Evolutionary conservation across 305 asterid genomes (phyloP), one percentile per base, ranked within the genome.

Genomic region (Fraxinus dipetala): DNA sequence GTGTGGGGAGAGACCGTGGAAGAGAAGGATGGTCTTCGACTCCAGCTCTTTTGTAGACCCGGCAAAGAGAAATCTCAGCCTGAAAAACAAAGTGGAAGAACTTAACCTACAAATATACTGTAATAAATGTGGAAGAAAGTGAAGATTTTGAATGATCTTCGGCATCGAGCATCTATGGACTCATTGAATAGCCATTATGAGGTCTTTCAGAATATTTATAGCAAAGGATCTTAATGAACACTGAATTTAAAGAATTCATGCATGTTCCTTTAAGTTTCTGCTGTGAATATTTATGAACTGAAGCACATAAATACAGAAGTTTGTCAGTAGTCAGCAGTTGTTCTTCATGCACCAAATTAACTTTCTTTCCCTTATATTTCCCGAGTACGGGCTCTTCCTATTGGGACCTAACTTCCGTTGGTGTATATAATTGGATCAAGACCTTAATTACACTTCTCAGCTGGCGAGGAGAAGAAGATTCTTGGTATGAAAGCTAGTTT

Each of bases 31-130:
- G 93, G 73, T 92, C 97, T 76, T 91, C 97, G 4, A 92, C 92
- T 83, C 97, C 97, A 24, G 95, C 89, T 81, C 97, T 75, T 79
- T 92, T 92, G 85, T 91, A 85, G 40, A 92, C 97, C 0, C 95
- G 92, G 75, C 97, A 92, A 8, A 92, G 89, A 14, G 97, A 92
- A 40, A 92, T 92, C 79, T 92, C 97, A 0, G 92, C 89, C 97
- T 92, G 90, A 14, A 79, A 45, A 83, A 36, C 67, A 30, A 31
- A 30, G 40, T 65, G 28, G 24, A 69, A 18, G 10, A 38, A 14
- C 28, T 0, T 67, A 56, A 51, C 6, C 26, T 69, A 45, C 34
- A 4, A 59, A 59, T 11, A 59, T 20, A 59, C 69, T 59, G 30
- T 20, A 59, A 59, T 20, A 59, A 20, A 59, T 18, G 13, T 20